A percentile compares a stretch with the other conserved stretches of the same genome.
Conservation (phyloP, 2,329 filamentous ascomycete genomes). For the Penicillium sp. region DNA sequence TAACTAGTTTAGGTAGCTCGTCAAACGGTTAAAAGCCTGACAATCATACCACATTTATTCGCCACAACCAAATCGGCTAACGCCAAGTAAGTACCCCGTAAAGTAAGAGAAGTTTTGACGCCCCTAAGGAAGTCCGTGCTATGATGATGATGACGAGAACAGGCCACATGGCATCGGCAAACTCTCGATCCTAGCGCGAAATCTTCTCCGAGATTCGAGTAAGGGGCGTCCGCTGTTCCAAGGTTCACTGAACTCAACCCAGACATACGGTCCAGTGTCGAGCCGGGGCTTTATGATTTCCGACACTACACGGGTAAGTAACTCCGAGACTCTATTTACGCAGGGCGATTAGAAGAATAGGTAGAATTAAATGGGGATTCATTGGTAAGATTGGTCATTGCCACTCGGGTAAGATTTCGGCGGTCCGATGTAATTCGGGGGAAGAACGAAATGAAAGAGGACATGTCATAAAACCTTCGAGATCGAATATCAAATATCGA, state of each 20-base stretch:
- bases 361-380: not conserved
- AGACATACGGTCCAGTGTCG: not conserved
- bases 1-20: not conserved
- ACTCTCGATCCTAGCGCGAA: not conserved
- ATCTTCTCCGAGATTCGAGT: not conserved
- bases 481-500: constrained; percentile 6
- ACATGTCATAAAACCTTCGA: constrained; percentile 1
- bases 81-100: too few species aligned
- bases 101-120: too few species aligned
- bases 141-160: not conserved
- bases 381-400: not conserved
- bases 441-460: not conserved
- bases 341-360: not conserved
- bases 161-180: not conserved
- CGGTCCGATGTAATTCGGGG: not conserved
- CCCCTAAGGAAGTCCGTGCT: too few species aligned
- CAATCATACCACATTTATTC: not conserved
- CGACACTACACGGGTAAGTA: not conserved
- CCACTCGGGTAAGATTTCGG: not conserved
- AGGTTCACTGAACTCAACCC: not conserved
- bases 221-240: not conserved
- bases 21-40: not conserved
- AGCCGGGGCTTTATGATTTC: not conserved
- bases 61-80: not conserved
- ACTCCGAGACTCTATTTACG: not conserved